A percentile compares a stretch with the other conserved stretches of the same genome.
These are phyloP conservation scores for Hypericum perforatum DNA, from an alignment of 345 rosid species.

Conservation along the genomic window DNA sequence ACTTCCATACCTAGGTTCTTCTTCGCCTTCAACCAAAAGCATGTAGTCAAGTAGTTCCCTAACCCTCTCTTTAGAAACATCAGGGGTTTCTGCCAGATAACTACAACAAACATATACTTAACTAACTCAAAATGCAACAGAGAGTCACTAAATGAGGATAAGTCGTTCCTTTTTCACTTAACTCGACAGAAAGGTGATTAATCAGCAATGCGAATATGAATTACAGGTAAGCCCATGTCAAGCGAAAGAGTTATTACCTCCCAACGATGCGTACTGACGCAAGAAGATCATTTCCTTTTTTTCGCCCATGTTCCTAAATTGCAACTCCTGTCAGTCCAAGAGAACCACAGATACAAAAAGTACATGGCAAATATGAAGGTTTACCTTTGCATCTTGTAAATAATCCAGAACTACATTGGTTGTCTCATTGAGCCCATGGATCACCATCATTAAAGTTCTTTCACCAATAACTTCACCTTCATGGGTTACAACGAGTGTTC, in stretches of 20 bases:
- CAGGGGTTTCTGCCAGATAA: conserved; percentile 85
- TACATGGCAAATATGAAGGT: background rate
- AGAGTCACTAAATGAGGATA: too few relatives aligned
- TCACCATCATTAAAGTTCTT: conserved; percentile 38
- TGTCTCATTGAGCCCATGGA: conserved; percentile 63
- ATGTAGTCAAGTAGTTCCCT: conserved; percentile 56
- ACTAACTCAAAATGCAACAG: background rate
- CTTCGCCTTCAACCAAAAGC: conserved; percentile 79
- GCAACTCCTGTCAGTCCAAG: conserved; percentile 11
- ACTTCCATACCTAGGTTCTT: conserved; percentile 59
- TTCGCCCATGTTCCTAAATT: conserved; percentile 66
- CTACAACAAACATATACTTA: conserved; percentile 26
- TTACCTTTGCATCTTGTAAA: conserved; percentile 81
- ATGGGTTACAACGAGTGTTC: background rate
- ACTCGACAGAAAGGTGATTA: too few relatives aligned
- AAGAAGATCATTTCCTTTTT: conserved; percentile 81
- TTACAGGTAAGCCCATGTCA: too few relatives aligned
- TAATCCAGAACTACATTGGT: conserved; percentile 57
- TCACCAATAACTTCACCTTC: conserved; percentile 44
- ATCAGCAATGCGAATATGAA: too few relatives aligned
- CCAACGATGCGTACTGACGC: conserved; percentile 83
- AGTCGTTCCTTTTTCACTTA: too few relatives aligned
- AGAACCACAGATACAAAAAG: conserved; percentile 5
- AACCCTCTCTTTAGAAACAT: conserved; percentile 67
- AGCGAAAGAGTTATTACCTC: conserved; percentile 35